Evolutionary conservation across 192 early-diverging fungal genomes (phyloP).

Genomic region (Spinellus fusiger): DNA sequence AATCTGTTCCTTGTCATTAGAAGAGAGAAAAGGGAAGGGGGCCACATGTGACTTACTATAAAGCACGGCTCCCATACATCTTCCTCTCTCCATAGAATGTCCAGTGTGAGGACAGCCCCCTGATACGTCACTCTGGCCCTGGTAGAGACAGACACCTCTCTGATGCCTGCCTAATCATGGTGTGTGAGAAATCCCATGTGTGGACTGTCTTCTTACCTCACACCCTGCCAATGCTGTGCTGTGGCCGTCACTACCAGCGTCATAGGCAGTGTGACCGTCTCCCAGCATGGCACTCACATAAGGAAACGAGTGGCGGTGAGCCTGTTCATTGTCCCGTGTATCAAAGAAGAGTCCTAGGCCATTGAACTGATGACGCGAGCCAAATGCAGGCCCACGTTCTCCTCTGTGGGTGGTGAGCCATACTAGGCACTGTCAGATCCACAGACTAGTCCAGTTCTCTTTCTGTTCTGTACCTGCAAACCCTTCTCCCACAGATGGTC

Average conservation of each 20-base stretch:
- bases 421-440: slow-evolving; percentile 27
- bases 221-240: slow-evolving; percentile 56
- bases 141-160: slow-evolving; percentile 54
- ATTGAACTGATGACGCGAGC: slow-evolving; percentile 76
- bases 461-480: slow-evolving; percentile 57
- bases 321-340: slow-evolving; percentile 82
- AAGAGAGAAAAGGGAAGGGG: too few relatives aligned
- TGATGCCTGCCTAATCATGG: slow-evolving; percentile 58
- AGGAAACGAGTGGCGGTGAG: slow-evolving; percentile 65
- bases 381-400: slow-evolving; percentile 81
- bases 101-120: slow-evolving; percentile 44
- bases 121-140: slow-evolving; percentile 70
- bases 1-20: slow-evolving; percentile 47
- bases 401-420: slow-evolving; percentile 81
- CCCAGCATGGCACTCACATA: slow-evolving; percentile 91
- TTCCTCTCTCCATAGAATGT: slow-evolving; percentile 12
- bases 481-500: slow-evolving; percentile 86
- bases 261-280: slow-evolving; percentile 83
- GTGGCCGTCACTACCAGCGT: slow-evolving; percentile 79
- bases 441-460: background rate
- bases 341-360: slow-evolving; percentile 96
- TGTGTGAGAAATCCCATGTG: background rate
- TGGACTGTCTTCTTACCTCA: slow-evolving; percentile 25
- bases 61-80: background rate
- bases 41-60: slow-evolving; percentile 16